Percentiles rank a stretch among this genome's conserved stretches.
These are phyloP conservation scores for Cinnamomum chago DNA, from an alignment of 164 flowering plant genomes.

Conservation along the genomic window DNA sequence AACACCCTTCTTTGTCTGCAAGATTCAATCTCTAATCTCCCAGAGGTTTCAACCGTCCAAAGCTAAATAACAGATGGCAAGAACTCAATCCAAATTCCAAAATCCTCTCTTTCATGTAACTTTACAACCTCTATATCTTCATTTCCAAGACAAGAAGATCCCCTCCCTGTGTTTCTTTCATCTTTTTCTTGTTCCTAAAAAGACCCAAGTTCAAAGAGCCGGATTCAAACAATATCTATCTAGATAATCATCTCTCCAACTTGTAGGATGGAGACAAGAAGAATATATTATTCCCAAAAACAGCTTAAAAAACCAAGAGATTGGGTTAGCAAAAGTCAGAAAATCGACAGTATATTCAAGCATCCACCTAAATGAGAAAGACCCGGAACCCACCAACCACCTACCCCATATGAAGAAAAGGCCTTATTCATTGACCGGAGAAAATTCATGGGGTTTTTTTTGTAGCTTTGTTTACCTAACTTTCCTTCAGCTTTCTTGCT, in stretches of 20 bases:
- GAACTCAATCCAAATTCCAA: neutral
- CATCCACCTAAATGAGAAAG: conserved; percentile 14
- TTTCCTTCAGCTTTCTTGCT: neutral
- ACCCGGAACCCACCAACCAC: conserved; percentile 15
- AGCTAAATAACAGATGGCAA: neutral
- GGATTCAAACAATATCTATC: conserved; percentile 6
- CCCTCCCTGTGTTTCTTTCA: neutral
- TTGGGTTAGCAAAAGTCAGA: conserved; percentile 1
- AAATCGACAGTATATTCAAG: conserved; percentile 9
- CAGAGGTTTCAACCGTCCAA: neutral
- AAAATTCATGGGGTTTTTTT: neutral
- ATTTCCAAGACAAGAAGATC: conserved; percentile 4
- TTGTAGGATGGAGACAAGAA: neutral
- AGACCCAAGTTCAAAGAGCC: conserved; percentile 5
- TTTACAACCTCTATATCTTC: neutral
- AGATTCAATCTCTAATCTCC: neutral
- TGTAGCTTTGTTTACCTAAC: neutral
- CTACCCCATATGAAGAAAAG: neutral
- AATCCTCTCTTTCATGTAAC: neutral
- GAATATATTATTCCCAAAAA: neutral
- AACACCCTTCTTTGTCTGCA: neutral
- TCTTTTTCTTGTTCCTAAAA: conserved; percentile 1
- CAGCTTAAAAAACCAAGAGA: neutral
- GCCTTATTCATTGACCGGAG: neutral
- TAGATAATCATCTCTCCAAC: neutral